phyloP scores from a whole-genome alignment of 1,284 basidiomycete genomes.

The Coniferiporia sulphurascens region DNA sequence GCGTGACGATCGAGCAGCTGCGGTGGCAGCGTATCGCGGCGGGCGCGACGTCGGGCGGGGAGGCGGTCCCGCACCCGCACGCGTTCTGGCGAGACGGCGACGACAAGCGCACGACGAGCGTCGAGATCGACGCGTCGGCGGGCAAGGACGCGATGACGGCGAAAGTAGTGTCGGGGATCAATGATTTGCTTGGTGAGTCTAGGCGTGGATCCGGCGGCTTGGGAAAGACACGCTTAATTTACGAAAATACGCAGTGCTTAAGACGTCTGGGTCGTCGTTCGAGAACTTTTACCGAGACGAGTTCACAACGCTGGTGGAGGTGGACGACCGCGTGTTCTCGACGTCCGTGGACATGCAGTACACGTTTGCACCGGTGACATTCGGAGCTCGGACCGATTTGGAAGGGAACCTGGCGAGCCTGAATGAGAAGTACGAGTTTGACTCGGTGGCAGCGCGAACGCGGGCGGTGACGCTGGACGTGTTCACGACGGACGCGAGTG shows the following conservation, averaged over 20 bases:
- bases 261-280: constrained; percentile 87
- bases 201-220: background rate
- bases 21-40: constrained; percentile 83
- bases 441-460: constrained; percentile 51
- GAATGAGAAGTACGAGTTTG: constrained; percentile 54
- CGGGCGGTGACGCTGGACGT: constrained; percentile 70
- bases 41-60: constrained; percentile 30
- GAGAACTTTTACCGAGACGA: constrained; percentile 81
- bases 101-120: constrained; percentile 73
- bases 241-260: constrained; percentile 59
- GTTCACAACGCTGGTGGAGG: constrained; percentile 80
- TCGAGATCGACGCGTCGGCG: constrained; percentile 59
- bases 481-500: constrained; percentile 86
- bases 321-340: constrained; percentile 84
- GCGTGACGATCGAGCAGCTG: constrained; percentile 75
- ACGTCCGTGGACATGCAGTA: constrained; percentile 78
- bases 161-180: constrained; percentile 63
- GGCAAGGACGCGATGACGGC: constrained; percentile 58
- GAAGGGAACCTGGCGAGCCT: constrained; percentile 1
- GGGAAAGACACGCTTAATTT: background rate
- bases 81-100: constrained; percentile 88
- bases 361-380: constrained; percentile 38
- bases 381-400: background rate
- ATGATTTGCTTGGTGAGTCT: constrained; percentile 70
- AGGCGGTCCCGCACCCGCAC: constrained; percentile 54